These are phyloP conservation scores for Fraxinus sp. DNA, from an alignment of 305 asterid species.

Conservation along the genomic window DNA sequence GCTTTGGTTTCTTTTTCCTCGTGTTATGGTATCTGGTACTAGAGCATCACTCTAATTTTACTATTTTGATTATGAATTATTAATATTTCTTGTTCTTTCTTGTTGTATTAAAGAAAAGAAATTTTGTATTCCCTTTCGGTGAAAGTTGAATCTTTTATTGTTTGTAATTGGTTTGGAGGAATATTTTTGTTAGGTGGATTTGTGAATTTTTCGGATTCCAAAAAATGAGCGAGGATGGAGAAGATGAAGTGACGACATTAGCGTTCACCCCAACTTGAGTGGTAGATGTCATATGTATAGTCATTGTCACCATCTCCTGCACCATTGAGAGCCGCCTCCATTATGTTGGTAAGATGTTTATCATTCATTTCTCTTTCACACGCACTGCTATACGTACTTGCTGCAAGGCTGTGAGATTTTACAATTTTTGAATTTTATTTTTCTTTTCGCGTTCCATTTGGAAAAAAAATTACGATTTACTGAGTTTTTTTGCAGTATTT, in stretches of 20 bases:
- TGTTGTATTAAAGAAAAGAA: background rate
- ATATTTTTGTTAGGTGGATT: background rate
- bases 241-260: constrained; percentile 49
- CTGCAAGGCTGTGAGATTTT: background rate
- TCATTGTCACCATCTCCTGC: constrained; percentile 76
- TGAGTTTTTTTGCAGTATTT: constrained; percentile 57
- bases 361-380: background rate
- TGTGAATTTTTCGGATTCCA: background rate
- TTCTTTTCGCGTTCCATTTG: background rate
- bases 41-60: too few relatives aligned
- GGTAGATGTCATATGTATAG: constrained; percentile 78
- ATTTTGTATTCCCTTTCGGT: background rate
- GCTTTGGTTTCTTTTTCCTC: background rate
- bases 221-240: constrained; percentile 72
- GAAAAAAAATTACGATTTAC: constrained; percentile 19
- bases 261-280: constrained; percentile 98
- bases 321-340: constrained; percentile 71
- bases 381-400: background rate
- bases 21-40: too few relatives aligned
- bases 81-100: too few relatives aligned
- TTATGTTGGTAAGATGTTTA: constrained; percentile 64
- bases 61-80: too few relatives aligned
- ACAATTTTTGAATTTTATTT: background rate
- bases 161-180: background rate
- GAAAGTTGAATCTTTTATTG: background rate